A percentile compares a stretch with the other conserved stretches of the same genome.
These are phyloP conservation scores for Phaeosphaeria sp. DNA, from an alignment of 2,329 filamentous ascomycete species.

Conservation along the genomic window DNA sequence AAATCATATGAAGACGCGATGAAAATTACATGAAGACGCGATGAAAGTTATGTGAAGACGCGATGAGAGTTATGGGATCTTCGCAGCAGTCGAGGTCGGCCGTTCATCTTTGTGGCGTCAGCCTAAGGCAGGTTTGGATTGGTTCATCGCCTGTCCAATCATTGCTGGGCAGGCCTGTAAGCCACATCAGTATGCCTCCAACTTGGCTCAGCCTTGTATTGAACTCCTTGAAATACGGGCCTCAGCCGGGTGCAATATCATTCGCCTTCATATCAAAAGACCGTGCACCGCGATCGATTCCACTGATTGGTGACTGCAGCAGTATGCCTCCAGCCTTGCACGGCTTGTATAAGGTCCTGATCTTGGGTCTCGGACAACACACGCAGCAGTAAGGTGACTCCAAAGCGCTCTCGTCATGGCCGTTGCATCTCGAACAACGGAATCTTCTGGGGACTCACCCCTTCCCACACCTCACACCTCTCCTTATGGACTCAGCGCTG, in stretches of 20 bases:
- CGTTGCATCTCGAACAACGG: not conserved
- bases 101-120: not conserved
- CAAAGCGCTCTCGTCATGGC: not conserved
- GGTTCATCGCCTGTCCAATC: not conserved
- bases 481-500: not conserved
- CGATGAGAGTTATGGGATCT: no score
- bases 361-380: not conserved
- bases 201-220: not conserved
- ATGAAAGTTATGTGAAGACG: no score
- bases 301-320: not conserved
- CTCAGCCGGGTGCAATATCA: not conserved
- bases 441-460: not conserved
- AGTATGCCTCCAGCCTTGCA: not conserved
- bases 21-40: no score
- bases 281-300: not conserved
- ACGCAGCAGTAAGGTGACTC: not conserved
- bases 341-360: not conserved
- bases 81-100: no score
- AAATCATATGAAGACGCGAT: no score
- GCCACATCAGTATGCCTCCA: slow-evolving; percentile 1
- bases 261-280: not conserved
- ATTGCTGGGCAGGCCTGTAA: not conserved
- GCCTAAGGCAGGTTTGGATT: not conserved
- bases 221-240: not conserved
- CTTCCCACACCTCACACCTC: not conserved